Base-by-base conservation (phyloP, 2,329 filamentous ascomycete genomes). In the Mycosphaerella arachidis region DNA sequence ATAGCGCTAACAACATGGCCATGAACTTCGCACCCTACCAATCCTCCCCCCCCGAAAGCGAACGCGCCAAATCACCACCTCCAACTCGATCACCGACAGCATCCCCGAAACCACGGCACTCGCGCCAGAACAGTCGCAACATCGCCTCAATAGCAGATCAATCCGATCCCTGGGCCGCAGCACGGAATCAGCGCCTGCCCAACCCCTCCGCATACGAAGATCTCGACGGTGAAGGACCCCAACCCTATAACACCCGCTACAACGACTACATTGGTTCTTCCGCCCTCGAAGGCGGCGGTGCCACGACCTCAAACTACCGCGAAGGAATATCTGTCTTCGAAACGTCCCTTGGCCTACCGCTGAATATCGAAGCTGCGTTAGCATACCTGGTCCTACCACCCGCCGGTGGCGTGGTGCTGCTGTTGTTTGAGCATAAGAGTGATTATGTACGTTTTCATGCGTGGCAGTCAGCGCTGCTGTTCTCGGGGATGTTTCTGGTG, bases 21-120 rank as follows among this genome's bases (percentile, higher is more conserved):
- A 94, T 94, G 90, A 90, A 97, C 79, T 99, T 97, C 75, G 94
- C 94, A 50, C 94, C 94, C 40, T 99, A 97, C 78, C 94, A 97
- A 80, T 93, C 93, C 75, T 89, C 89, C 53, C 89, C 89, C 16
- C 94, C 94, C 9, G 92, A 97, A 78, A 83, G 88, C 68, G 85
- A 86, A 67, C 90, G 93, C 70, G 86, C 89, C 55, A 83, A 92
- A 73, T 95, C 91, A 20, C 91, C 92, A 55, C 83, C 86, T 10
- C 77, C 74, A 58, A 80, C 66, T 84, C 89, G 73, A 76, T 86
- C 79, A 75, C 86, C 73, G 74, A 81, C 75, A 56, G 76, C 77
- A 79, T 76, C 79, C 68, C 73, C 77, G 55, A 68, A 76, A 72
- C 75, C 75, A n/a, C 55, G 61, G 45, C 66, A 65, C 55, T 59